These are phyloP conservation scores for Zoysia pacifica DNA, from an alignment of 176 grass and related monocot species.

Conservation along the genomic window DNA sequence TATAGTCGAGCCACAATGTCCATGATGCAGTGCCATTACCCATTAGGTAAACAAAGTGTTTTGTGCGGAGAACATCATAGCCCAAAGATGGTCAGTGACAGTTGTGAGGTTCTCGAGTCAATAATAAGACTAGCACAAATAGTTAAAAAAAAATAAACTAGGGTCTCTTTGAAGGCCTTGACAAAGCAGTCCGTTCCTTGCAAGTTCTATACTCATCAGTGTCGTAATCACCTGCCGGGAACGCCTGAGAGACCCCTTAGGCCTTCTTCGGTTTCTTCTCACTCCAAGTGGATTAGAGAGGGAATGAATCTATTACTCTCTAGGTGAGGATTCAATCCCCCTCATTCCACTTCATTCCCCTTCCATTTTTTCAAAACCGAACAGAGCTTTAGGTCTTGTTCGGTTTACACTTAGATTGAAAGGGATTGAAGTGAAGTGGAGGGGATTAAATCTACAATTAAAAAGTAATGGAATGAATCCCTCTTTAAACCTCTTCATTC, in stretches of 20 bases:
- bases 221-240: conserved; percentile 12
- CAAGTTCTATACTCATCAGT: conserved; percentile 4
- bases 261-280: too few relatives aligned
- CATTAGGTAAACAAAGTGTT: neutral
- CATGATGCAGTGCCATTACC: neutral
- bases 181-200: conserved; percentile 11
- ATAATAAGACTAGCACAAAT: neutral
- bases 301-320: too few relatives aligned
- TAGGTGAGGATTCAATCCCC: too few relatives aligned
- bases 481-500: too few relatives aligned
- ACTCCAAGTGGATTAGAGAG: too few relatives aligned
- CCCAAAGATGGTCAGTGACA: conserved; percentile 13
- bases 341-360: too few relatives aligned
- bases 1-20: neutral
- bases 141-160: neutral
- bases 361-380: too few relatives aligned
- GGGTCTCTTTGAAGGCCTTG: conserved; percentile 11
- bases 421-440: too few relatives aligned
- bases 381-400: too few relatives aligned
- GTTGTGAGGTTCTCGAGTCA: conserved; percentile 7
- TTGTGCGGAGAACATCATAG: conserved; percentile 1
- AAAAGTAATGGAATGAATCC: too few relatives aligned
- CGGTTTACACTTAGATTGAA: too few relatives aligned
- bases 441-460: too few relatives aligned
- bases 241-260: neutral